These are phyloP conservation scores for Protea cynaroides DNA, from an alignment of 164 flowering plant species.

Conservation along the genomic window DNA sequence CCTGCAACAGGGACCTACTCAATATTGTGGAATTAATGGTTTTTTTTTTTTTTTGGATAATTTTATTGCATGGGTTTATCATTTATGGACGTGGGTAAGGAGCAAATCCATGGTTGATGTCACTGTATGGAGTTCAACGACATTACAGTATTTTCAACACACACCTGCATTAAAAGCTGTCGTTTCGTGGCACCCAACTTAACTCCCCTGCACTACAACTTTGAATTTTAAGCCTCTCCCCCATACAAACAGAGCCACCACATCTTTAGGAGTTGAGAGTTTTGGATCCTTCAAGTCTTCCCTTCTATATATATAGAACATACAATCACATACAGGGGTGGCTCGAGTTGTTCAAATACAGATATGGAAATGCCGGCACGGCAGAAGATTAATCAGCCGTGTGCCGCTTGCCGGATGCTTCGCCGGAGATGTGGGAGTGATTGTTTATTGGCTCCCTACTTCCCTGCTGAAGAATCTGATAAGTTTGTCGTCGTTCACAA, in stretches of 20 bases:
- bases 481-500: slow-evolving; percentile 41
- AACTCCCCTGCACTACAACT: slow-evolving; percentile 17
- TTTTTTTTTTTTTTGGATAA: too few relatives aligned
- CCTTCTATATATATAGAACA: not conserved
- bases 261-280: not conserved
- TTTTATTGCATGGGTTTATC: too few relatives aligned
- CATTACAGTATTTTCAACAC: slow-evolving; percentile 15
- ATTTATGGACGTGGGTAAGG: too few relatives aligned
- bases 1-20: too few relatives aligned
- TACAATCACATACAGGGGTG: not conserved
- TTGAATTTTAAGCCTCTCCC: slow-evolving; percentile 10
- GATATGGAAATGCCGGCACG: slow-evolving; percentile 1
- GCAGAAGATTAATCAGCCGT: slow-evolving; percentile 23
- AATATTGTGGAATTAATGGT: too few relatives aligned
- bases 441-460: slow-evolving; percentile 42
- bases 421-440: slow-evolving; percentile 36
- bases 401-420: slow-evolving; percentile 45
- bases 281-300: not conserved
- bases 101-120: too few relatives aligned
- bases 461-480: slow-evolving; percentile 29
- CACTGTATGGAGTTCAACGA: not conserved
- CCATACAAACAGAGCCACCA: not conserved
- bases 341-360: slow-evolving; percentile 4
- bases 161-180: slow-evolving; percentile 3
- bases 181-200: slow-evolving; percentile 25